Evolutionary conservation across 306 rosid genomes (phyloP).

Genomic region (Cucurbita moschata): DNA sequence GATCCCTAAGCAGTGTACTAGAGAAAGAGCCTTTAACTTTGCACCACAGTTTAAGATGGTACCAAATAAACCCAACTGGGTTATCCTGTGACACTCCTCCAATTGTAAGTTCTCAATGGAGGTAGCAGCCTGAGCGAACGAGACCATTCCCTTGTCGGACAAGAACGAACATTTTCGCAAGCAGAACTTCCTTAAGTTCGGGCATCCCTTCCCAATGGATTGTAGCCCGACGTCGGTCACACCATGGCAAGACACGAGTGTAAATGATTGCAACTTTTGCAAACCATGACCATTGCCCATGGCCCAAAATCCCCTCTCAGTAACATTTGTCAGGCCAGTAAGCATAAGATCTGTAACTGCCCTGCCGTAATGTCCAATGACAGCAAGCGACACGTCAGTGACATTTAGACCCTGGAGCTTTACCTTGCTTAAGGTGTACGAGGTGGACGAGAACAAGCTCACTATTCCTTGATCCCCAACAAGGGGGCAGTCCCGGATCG

Average conservation of each 20-base stretch:
- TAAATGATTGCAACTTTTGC: slow-evolving; percentile 58
- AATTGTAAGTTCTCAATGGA: slow-evolving; percentile 66
- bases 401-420: slow-evolving; percentile 61
- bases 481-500: slow-evolving; percentile 46
- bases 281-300: slow-evolving; percentile 81
- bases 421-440: slow-evolving; percentile 44
- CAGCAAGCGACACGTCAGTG: slow-evolving; percentile 78
- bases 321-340: slow-evolving; percentile 43
- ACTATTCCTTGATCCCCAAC: slow-evolving; percentile 74
- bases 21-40: slow-evolving; percentile 52
- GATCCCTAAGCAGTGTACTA: slow-evolving; percentile 70
- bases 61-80: slow-evolving; percentile 69
- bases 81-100: slow-evolving; percentile 88
- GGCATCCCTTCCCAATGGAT: slow-evolving; percentile 80
- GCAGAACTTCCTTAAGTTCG: slow-evolving; percentile 51
- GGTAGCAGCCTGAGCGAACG: slow-evolving; percentile 48
- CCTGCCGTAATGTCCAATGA: slow-evolving; percentile 73
- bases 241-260: slow-evolving; percentile 55
- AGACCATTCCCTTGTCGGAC: slow-evolving; percentile 67
- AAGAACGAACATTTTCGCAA: slow-evolving; percentile 51
- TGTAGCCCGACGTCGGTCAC: slow-evolving; percentile 61
- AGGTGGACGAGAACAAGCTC: slow-evolving; percentile 42
- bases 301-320: slow-evolving; percentile 86
- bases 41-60: slow-evolving; percentile 46
- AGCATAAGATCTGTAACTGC: slow-evolving; percentile 53